Percentiles rank a stretch among this genome's conserved stretches.
Evolutionary conservation across 805 yeast genomes (phyloP).

Genomic region (Barnettozyma botsteinii): DNA sequence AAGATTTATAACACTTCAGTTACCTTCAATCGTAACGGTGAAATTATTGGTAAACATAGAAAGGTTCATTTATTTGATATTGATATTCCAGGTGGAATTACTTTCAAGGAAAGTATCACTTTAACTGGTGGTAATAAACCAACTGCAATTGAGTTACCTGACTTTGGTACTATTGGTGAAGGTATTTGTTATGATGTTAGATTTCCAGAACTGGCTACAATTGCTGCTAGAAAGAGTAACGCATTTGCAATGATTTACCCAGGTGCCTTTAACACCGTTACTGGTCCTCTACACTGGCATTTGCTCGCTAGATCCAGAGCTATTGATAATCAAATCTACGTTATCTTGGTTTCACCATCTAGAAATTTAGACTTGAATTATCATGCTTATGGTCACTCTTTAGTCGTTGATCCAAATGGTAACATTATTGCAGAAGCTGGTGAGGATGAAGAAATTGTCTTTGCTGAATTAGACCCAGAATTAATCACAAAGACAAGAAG

Average conservation of each 20-base stretch:
- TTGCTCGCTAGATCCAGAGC: conserved; percentile 69
- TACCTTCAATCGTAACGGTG: conserved; percentile 72
- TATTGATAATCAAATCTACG: conserved; percentile 68
- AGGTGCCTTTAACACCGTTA: conserved; percentile 81
- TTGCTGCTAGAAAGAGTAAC: conserved; percentile 57
- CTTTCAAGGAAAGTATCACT: conserved; percentile 79
- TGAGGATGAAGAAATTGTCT: conserved; percentile 69
- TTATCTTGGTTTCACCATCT: conserved; percentile 84
- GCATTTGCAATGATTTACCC: conserved; percentile 81
- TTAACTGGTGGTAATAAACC: conserved; percentile 78
- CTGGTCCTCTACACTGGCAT: conserved; percentile 86
- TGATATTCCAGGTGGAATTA: conserved; percentile 88
- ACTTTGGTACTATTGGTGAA: conserved; percentile 61
- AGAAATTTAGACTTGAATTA: conserved; percentile 56
- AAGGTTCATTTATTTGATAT: conserved; percentile 90
- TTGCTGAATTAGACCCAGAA: conserved; percentile 66
- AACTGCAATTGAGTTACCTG: conserved; percentile 44
- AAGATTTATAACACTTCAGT: conserved; percentile 70
- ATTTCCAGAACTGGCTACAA: conserved; percentile 73
- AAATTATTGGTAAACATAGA: conserved; percentile 81
- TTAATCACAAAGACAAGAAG: conserved; percentile 50
- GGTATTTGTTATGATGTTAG: conserved; percentile 84
- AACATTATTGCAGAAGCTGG: conserved; percentile 70
- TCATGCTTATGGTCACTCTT: conserved; percentile 65
- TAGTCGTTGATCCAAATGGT: conserved; percentile 63